Evolutionary conservation across 441 rosid species (phyloP).

Genomic region (Pelargonium citronellum): DNA sequence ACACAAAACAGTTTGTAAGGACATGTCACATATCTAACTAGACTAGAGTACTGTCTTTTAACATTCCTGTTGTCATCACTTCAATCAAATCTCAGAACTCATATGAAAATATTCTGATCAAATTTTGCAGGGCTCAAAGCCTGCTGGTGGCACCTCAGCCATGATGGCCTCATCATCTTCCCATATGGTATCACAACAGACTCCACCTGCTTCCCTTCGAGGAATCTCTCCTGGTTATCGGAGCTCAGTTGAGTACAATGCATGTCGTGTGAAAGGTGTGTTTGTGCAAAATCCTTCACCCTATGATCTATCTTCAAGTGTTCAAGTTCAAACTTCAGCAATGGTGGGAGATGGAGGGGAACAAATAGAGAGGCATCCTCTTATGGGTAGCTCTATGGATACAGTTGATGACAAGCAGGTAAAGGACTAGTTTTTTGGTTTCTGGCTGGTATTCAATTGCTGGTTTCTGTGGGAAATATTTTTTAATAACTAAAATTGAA

Average conservation of each 20-base stretch:
- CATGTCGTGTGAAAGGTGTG: conserved; percentile 72
- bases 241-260: conserved; percentile 58
- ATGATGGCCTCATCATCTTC: conserved; percentile 53
- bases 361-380: conserved; percentile 42
- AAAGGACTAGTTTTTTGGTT: conserved; percentile 17
- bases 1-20: background rate
- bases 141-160: conserved; percentile 51
- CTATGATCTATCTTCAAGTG: conserved; percentile 48
- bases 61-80: conserved; percentile 14
- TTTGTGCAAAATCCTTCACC: conserved; percentile 56
- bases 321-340: conserved; percentile 46
- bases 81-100: conserved; percentile 1
- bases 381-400: conserved; percentile 48
- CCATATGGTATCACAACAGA: conserved; percentile 53
- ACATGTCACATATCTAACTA: background rate
- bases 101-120: conserved; percentile 20
- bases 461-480: conserved; percentile 8
- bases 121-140: conserved; percentile 60
- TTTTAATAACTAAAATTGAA: conserved; percentile 1
- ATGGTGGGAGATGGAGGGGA: conserved; percentile 52
- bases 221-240: conserved; percentile 53
- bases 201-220: conserved; percentile 51
- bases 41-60: conserved; percentile 7
- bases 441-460: conserved; percentile 8
- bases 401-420: conserved; percentile 72